phyloP scores from a whole-genome alignment of 306 rosid genomes.

The Fagus sylvatica region DNA sequence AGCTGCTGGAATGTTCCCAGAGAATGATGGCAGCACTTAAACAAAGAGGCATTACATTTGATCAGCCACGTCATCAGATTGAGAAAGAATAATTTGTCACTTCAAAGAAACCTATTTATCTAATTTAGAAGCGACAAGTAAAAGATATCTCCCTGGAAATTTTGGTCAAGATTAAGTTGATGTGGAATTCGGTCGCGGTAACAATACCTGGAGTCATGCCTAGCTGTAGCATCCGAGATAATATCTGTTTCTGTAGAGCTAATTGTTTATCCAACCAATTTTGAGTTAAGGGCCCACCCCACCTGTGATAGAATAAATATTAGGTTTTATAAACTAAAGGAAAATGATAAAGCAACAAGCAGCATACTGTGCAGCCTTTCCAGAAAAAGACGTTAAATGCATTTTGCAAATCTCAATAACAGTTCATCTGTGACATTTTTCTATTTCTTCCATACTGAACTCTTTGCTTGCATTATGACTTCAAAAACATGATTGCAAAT shows the following conservation, averaged over 20 bases:
- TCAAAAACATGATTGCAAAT: neutral
- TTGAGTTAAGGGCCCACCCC: conserved; percentile 96
- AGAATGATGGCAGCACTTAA: conserved; percentile 88
- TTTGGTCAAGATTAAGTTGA: neutral
- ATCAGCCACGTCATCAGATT: conserved; percentile 16
- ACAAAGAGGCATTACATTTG: conserved; percentile 26
- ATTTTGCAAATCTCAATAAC: neutral
- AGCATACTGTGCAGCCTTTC: neutral
- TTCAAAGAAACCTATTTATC: neutral
- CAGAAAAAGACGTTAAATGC: neutral
- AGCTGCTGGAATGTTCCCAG: conserved; percentile 90
- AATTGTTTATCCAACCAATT: conserved; percentile 90
- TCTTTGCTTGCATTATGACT: neutral
- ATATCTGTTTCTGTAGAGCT: conserved; percentile 70
- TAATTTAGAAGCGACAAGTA: neutral
- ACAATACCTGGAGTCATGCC: conserved; percentile 96
- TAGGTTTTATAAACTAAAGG: conserved; percentile 26
- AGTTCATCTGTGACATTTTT: neutral
- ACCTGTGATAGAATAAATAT: conserved; percentile 49
- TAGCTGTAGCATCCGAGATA: conserved; percentile 80
- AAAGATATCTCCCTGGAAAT: conserved; percentile 6
- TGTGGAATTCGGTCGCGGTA: neutral
- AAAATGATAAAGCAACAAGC: conserved; percentile 18
- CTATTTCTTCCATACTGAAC: neutral
- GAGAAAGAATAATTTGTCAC: conserved; percentile 5